Base-by-base conservation (phyloP, 192 early-diverging fungal genomes). In the Coemansia sp. region DNA sequence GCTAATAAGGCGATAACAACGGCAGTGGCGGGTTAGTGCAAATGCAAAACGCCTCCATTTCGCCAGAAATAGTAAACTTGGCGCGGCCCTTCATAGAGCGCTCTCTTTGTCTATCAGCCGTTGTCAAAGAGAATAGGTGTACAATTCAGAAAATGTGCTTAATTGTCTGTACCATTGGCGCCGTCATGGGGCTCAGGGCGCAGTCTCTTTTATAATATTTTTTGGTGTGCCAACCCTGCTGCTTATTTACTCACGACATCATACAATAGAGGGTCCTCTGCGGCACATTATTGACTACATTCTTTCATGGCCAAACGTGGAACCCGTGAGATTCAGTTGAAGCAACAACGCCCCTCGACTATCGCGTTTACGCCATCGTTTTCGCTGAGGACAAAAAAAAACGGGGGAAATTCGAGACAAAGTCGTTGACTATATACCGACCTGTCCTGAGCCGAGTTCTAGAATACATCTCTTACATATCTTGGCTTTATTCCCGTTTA, bases 1-100 rank as follows among this genome's bases (percentile, higher is more conserved):
- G 46, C 46, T 9, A 48, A 48, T 21, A 48, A 21, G 46, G 46
- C 46, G 46, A 48, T 48, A 48, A 48, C 46, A 48, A 48, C 46
- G 46, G 46, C 46, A 48, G 46, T 48, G 46, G 46, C 46, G 46
- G 46, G 46, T 48, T 48, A 48, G 46, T n/a, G 46, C 46, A 21
- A 48, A 48, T 48, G 46, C 46, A 48, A 48, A 48, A 19, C 46
- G 46, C 46, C 46, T 48, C 46, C 46, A 19, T 48, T 19, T 48
- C 46, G 46, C 46, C 46, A 48, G 46, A 48, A 48, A 48, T 48
- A 48, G 46, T 48, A 48, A 48, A 48, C 46, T 48, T 48, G 46
- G 46, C 46, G 46, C 46, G 46, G 46, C 46, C 9, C 46, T 48
- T 48, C 46, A 48, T 48, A 48, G 46, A 48, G 46, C 46, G 19